Percentiles rank a stretch among this genome's conserved stretches.
Conservation (phyloP, 2,329 filamentous ascomycete species). For the Phoma sp. region DNA sequence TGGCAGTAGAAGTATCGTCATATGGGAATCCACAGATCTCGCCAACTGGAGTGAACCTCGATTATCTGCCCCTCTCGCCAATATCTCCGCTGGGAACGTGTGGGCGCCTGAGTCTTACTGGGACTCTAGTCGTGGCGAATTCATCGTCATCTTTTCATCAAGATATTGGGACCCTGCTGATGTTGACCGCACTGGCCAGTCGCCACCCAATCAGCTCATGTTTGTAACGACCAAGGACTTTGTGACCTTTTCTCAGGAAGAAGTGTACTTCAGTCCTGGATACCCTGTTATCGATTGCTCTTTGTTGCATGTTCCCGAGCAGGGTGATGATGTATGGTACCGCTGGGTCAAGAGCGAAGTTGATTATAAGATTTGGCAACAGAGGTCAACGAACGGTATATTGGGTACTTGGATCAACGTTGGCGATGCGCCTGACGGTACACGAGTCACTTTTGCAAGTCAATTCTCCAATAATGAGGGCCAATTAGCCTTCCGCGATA, state of each 20-base stretch:
- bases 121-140: conserved; percentile 5
- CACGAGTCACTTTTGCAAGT: conserved; percentile 9
- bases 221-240: conserved; percentile 13
- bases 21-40: conserved; percentile 13
- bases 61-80: conserved; percentile 7
- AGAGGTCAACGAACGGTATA: conserved; percentile 7
- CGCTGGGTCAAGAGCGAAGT: conserved; percentile 17
- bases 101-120: conserved; percentile 14
- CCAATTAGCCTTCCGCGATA: conserved; percentile 10
- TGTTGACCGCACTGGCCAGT: conserved; percentile 4
- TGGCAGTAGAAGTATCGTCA: conserved; percentile 13
- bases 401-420: conserved; percentile 10
- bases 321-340: conserved; percentile 12
- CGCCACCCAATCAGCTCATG: conserved; percentile 12
- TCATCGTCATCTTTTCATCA: conserved; percentile 11
- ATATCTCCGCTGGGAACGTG: conserved; percentile 11
- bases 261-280: conserved; percentile 13
- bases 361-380: conserved; percentile 13
- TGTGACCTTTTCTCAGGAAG: conserved; percentile 8
- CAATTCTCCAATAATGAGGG: conserved; percentile 14
- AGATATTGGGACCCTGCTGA: conserved; percentile 13
- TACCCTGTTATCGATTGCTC: conserved; percentile 15
- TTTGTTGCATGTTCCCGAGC: conserved; percentile 9
- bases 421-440: conserved; percentile 8
- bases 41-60: conserved; percentile 10